Base-by-base conservation (phyloP, 2,329 filamentous ascomycete species). In the Grosmannia serpens region DNA sequence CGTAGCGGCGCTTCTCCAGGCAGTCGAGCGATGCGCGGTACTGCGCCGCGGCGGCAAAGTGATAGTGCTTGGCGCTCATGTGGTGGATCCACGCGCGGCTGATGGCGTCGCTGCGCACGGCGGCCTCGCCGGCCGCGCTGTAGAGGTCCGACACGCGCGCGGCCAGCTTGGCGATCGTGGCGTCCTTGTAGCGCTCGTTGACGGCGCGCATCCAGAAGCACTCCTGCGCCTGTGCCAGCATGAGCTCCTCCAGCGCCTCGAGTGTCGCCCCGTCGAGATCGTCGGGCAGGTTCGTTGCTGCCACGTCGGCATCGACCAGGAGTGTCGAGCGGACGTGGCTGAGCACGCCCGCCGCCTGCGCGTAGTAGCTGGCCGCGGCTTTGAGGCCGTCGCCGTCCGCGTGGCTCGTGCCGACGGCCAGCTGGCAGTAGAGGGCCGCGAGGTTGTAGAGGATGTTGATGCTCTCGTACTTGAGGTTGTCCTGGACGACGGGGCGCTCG, bases 131-230 rank as follows among this genome's bases (percentile, higher is more conserved):
- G 0, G 91, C 90, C 57, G 86, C 77, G 57, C 85, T 88, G 72
- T 97, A 99, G 50, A 95, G 81, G 67, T 99, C 94, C 2, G 89
- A 95, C 4, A 97, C 91, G 61, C 90, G 73, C 0, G 90, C 90
- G 5, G 94, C 91, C 22, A 99, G 78, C 69, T 95, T 94, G 2
- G 94, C 89, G 62, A 99, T 95, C 0, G 87, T 89, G 1, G 85
- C 88, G 69, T 99, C 94, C 70, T 95, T 96, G 73, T 96, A 84
- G 27, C 86, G 85, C 69, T 96, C 92, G 75, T 95, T 91, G 60
- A 95, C 91, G 1, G 94, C 92, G 70, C 96, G 97, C 65, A 94
- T 88, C 94, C 94, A 99, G 72, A 94, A 97, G 69, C 91, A 97
- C 73, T 99, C 94, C 69, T 99, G 94, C 31, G 88, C 91, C 70